Conservation (phyloP, 352 stramenopile species). For the Phytophthora gonapodyides region DNA sequence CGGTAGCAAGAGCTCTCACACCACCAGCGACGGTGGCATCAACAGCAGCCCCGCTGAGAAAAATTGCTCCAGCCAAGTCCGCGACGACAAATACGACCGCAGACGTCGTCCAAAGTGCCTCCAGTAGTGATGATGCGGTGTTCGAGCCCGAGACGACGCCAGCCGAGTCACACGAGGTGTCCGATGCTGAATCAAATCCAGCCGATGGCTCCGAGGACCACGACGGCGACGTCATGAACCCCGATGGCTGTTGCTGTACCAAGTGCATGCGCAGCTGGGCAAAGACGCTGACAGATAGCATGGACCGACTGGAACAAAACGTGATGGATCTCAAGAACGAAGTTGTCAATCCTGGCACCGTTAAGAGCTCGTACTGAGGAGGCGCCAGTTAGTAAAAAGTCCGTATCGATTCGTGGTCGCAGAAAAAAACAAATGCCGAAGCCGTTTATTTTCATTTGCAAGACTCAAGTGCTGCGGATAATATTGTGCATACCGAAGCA, state of each 20-base stretch:
- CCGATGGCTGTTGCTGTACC: conserved; percentile 32
- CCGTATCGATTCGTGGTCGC: too few species aligned
- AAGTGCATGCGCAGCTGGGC: conserved; percentile 40
- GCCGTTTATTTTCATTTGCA: too few species aligned
- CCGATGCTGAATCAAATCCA: conserved; percentile 5
- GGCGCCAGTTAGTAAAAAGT: too few species aligned
- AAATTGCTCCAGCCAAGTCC: neutral
- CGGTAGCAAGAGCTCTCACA: neutral
- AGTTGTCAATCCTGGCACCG: conserved; percentile 7
- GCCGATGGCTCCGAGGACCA: conserved; percentile 13
- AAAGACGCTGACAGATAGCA: conserved; percentile 30
- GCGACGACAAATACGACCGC: conserved; percentile 1
- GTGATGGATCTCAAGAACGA: conserved; percentile 23
- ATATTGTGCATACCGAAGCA: too few species aligned
- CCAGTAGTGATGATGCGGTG: conserved; percentile 4
- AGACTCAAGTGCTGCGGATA: too few species aligned
- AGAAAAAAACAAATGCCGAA: too few species aligned
- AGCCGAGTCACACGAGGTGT: conserved; percentile 3
- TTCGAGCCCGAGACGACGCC: conserved; percentile 9
- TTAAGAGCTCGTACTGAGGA: neutral
- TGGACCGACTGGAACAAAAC: conserved; percentile 37
- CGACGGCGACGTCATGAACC: conserved; percentile 32
- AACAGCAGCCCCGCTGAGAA: neutral
- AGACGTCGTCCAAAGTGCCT: conserved; percentile 5
- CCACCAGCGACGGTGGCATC: neutral